A percentile compares a stretch with the other conserved stretches of the same genome.
These are phyloP conservation scores for Cyberlindnera bimundalis DNA, from an alignment of 805 yeast species.

Conservation along the genomic window DNA sequence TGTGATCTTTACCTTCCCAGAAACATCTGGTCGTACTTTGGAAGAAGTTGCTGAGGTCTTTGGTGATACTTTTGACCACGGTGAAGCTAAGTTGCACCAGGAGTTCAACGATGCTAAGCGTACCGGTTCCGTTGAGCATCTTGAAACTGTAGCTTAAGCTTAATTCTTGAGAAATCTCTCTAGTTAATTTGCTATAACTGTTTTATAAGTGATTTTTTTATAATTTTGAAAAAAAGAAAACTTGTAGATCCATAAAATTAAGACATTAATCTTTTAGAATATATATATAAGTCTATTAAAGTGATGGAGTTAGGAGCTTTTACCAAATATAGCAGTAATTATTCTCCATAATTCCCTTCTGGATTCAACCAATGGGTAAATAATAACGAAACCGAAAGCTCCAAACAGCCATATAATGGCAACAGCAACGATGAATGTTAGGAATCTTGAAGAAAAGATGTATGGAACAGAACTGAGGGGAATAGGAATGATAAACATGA, in stretches of 20 bases:
- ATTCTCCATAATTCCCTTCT: constrained; percentile 14
- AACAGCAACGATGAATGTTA: constrained; percentile 31
- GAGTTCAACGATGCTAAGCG: constrained; percentile 4
- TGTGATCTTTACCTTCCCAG: constrained; percentile 33
- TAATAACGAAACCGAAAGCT: constrained; percentile 32
- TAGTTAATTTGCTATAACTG: too few relatives aligned
- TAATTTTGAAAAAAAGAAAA: too few relatives aligned
- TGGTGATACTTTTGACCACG: constrained; percentile 23
- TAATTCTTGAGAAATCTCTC: too few relatives aligned
- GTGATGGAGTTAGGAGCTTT: too few relatives aligned
- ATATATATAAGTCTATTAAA: too few relatives aligned
- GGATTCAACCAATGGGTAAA: constrained; percentile 32
- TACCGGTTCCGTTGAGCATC: constrained; percentile 10
- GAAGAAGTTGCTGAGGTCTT: constrained; percentile 37
- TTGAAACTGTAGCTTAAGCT: constrained; percentile 6
- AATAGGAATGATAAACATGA: constrained; percentile 33
- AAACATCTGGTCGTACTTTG: constrained; percentile 37
- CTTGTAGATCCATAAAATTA: not conserved
- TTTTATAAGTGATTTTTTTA: too few relatives aligned
- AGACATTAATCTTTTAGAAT: too few relatives aligned
- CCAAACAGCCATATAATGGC: constrained; percentile 35
- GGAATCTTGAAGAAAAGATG: constrained; percentile 32
- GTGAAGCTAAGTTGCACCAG: constrained; percentile 2
- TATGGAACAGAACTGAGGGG: constrained; percentile 35
- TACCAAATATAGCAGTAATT: too few relatives aligned